Percentiles rank a stretch among this genome's conserved stretches.
Evolutionary conservation across 2,329 filamentous ascomycete genomes (phyloP).

Genomic region (Elsinoe necatrix): DNA sequence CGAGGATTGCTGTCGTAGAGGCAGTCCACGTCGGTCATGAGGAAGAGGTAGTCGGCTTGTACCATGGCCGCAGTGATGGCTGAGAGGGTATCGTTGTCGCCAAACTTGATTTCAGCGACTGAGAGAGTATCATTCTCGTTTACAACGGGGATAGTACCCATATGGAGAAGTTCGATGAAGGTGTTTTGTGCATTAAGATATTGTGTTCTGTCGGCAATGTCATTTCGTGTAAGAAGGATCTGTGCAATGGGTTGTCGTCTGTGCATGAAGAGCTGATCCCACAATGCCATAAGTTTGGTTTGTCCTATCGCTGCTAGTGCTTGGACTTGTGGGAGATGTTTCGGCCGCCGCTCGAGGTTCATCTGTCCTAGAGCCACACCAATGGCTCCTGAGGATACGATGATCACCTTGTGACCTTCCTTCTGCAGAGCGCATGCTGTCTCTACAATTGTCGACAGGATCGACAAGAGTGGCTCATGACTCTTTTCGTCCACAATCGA

Average conservation of each 20-base stretch:
- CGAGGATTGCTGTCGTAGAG: constrained; percentile 94
- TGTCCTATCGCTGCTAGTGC: constrained; percentile 93
- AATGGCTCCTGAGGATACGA: constrained; percentile 95
- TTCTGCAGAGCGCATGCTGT: constrained; percentile 79
- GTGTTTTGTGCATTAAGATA: constrained; percentile 97
- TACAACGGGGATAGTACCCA: constrained; percentile 96
- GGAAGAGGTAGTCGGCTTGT: constrained; percentile 88
- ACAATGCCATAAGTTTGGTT: constrained; percentile 87
- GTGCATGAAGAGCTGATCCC: constrained; percentile 87
- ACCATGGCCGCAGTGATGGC: constrained; percentile 97
- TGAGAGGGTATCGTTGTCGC: constrained; percentile 94
- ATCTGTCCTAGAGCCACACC: constrained; percentile 86
- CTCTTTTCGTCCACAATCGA: constrained; percentile 98
- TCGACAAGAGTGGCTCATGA: constrained; percentile 86
- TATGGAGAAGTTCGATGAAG: constrained; percentile 76
- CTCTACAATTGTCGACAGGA: constrained; percentile 85
- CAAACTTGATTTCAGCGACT: constrained; percentile 98
- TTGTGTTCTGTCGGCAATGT: constrained; percentile 91
- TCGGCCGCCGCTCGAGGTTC: constrained; percentile 78
- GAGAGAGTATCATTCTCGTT: constrained; percentile 97
- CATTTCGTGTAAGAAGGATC: constrained; percentile 86
- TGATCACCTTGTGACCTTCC: constrained; percentile 88
- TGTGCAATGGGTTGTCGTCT: constrained; percentile 86
- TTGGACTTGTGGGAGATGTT: constrained; percentile 83
- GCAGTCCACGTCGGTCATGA: constrained; percentile 98